Evolutionary conservation across 352 stramenopile species (phyloP).

Genomic region (Globisporangium emineosum): DNA sequence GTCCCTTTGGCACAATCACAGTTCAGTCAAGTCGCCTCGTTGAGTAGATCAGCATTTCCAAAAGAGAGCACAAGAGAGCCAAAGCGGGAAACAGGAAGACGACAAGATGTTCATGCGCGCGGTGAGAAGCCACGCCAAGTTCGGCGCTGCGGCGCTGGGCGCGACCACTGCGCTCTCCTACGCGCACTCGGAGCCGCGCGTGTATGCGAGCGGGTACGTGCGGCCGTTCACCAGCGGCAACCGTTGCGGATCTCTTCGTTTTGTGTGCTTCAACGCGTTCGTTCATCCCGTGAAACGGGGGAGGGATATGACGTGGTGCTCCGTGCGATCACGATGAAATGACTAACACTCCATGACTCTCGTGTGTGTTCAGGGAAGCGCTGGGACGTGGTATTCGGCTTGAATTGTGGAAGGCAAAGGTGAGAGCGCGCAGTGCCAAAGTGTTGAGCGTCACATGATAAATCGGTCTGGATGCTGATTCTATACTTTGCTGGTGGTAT

Average conservation of each 20-base stretch:
- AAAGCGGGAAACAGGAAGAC: not conserved
- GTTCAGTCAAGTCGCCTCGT: not conserved
- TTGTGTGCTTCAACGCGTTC: slow-evolving; percentile 5
- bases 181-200: slow-evolving; percentile 44
- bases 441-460: not conserved
- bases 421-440: slow-evolving; percentile 14
- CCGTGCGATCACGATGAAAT: not conserved
- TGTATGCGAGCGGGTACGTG: slow-evolving; percentile 68
- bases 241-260: not conserved
- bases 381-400: slow-evolving; percentile 75
- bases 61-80: slow-evolving; percentile 2
- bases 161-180: slow-evolving; percentile 32
- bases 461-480: slow-evolving; percentile 4
- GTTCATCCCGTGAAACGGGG: too few species aligned
- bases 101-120: slow-evolving; percentile 41
- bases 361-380: slow-evolving; percentile 47
- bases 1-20: not conserved
- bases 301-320: too few species aligned
- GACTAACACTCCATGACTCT: not conserved
- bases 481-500: not conserved
- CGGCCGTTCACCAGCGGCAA: not conserved
- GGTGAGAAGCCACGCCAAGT: slow-evolving; percentile 29
- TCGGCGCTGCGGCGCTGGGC: slow-evolving; percentile 34
- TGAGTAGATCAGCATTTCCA: not conserved
- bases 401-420: slow-evolving; percentile 86